These are phyloP conservation scores for Helenozyma rhizophorensis DNA, from an alignment of 805 yeast genomes.

Conservation along the genomic window DNA sequence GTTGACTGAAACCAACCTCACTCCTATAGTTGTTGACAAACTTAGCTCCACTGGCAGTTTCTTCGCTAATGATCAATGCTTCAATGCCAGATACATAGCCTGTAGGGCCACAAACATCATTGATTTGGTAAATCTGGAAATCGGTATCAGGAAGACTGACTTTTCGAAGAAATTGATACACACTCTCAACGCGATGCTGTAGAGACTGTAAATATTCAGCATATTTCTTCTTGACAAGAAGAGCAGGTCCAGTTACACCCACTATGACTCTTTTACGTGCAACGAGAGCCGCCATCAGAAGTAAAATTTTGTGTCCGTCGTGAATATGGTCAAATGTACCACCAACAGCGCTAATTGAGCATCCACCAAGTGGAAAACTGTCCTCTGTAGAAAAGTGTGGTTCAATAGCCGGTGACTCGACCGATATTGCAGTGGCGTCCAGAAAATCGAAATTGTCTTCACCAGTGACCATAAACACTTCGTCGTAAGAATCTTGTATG, in stretches of 20 bases:
- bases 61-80: slow-evolving; percentile 76
- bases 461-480: neutral
- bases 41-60: slow-evolving; percentile 71
- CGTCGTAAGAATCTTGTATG: neutral
- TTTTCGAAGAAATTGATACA: slow-evolving; percentile 43
- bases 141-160: slow-evolving; percentile 42
- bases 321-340: slow-evolving; percentile 98
- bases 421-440: neutral
- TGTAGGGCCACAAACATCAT: slow-evolving; percentile 94
- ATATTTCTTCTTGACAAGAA: slow-evolving; percentile 72
- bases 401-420: neutral
- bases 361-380: neutral
- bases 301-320: slow-evolving; percentile 86
- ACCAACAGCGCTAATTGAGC: slow-evolving; percentile 58
- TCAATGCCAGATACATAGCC: slow-evolving; percentile 70
- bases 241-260: slow-evolving; percentile 77
- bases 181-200: slow-evolving; percentile 44
- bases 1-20: slow-evolving; percentile 48
- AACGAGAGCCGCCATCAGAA: slow-evolving; percentile 67
- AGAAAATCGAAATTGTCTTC: neutral
- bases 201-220: slow-evolving; percentile 60
- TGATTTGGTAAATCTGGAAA: slow-evolving; percentile 57
- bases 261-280: slow-evolving; percentile 56
- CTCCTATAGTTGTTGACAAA: slow-evolving; percentile 63
- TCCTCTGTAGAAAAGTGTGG: too few relatives aligned